Base-by-base conservation (phyloP, 2,329 filamentous ascomycete genomes). In the Fusarium compactum region DNA sequence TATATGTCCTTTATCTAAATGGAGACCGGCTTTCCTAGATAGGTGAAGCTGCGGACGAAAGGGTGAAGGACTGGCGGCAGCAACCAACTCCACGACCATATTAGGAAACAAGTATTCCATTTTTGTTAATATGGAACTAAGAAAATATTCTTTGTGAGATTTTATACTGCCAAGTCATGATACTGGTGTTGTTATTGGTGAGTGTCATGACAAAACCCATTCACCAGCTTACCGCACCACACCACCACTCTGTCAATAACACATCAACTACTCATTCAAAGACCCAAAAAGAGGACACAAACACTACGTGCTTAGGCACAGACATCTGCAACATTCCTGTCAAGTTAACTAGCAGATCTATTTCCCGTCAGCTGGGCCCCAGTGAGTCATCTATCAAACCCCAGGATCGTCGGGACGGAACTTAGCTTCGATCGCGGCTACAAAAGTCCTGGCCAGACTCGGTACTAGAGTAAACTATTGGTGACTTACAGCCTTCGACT, bases 321-420 rank as follows among this genome's bases (percentile, higher is more conserved):
- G 18, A 29, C 18, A 15, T 47, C 18, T 38, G 18, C 6, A 38
- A 18, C 8, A 43, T 53, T 29, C 14, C 32, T 53, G 10, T 18
- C n/a, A 43, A 22, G 7, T 2, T 16, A 12, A 41, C 22, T 18
- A n/a, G 20, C 7, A 41, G 27, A 43, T 43, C n/a, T 16, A 27
- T 10, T 15, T 18, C 12, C 7, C 18, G 18, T 41, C 11, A 18
- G 22, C 15, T 52, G 10, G 20, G 4, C 10, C 34, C n/a, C 16
- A 30, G 20, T 20, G 29, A 7, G 12, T 38, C 20, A 10, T 27
- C 12, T 38, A 29, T 14, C 16, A 43, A n/a, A 53, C 50, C 24
- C 24, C 34, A 27, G n/a, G 50, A 43, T 43, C 34, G 24, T 22
- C 50, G 50, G n/a, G 50, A 41, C 34, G 34, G 32, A 53, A 38